Evolutionary conservation across 306 rosid species (phyloP), one percentile per base, ranked within the genome.

Genomic region (Mucuna pruriens): DNA sequence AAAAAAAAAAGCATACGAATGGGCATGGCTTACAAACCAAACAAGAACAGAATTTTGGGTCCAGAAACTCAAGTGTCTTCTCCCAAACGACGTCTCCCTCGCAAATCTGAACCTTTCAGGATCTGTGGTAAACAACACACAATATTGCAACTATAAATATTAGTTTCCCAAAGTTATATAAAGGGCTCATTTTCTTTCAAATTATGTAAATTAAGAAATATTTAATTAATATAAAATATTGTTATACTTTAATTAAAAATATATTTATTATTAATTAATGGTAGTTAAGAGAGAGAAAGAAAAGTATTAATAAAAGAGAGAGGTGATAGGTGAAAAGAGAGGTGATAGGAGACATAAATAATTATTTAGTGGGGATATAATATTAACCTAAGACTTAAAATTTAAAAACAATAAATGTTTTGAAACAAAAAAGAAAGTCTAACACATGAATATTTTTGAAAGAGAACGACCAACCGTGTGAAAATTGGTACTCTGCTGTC

Each of bases 21-120:
- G 7, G 12, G 1, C 61, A 54, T 54, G 69, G 36, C 42, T 31
- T 33, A 62, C 69, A 33, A 62, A 31, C 69, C 69, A 62, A 31
- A 62, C 6, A 0, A 62, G 69, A 13, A 16, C 3, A 29, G 40
- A 5, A 62, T 62, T 9, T 62, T 62, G 69, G 19, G 69, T 31
- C 69, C 69, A 31, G 13, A 6, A 62, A 13, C 40, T 31, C 44
- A 62, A 16, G 23, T 62, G 69, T 31, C 69, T 15, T 62, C 69
- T 62, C 0, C 69, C 69, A 7, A 62, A 62, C 2, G 69, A 62
- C 1, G 69, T 62, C 12, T 62, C 69, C 2, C 69, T 62, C 2
- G 69, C 69, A 33, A 62, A 62, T 62, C 69, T 62, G 9, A 62
- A 62, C 13, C 69, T 42, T 62, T 62, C 69, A 31, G 69, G 69